Conservation (phyloP, 2,329 filamentous ascomycete species). For the Lasiodiplodia sp. region DNA sequence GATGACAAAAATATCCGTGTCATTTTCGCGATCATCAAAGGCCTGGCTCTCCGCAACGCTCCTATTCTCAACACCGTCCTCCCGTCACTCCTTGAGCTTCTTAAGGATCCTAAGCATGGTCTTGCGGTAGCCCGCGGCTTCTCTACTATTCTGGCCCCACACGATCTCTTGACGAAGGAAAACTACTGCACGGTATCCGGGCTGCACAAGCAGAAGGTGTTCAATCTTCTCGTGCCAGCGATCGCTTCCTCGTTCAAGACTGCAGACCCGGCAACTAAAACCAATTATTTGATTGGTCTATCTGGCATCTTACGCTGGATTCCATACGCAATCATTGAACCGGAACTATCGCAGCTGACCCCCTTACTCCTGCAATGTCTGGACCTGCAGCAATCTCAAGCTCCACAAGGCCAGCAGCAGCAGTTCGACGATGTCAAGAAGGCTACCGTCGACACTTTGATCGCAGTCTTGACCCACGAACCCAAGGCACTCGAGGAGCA, state of each 20-base stretch:
- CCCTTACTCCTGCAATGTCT: constrained; percentile 69
- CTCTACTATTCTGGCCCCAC: constrained; percentile 64
- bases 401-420: constrained; percentile 31
- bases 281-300: constrained; percentile 69
- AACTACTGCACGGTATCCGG: constrained; percentile 69
- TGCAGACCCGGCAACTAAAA: constrained; percentile 56
- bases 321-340: constrained; percentile 65
- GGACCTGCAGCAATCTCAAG: constrained; percentile 55
- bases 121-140: constrained; percentile 64
- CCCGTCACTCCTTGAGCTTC: constrained; percentile 56
- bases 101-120: constrained; percentile 59
- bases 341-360: constrained; percentile 64
- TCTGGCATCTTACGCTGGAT: constrained; percentile 67
- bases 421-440: constrained; percentile 61
- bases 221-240: constrained; percentile 64
- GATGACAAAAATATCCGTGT: constrained; percentile 57
- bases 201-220: constrained; percentile 69
- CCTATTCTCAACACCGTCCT: constrained; percentile 52
- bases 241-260: constrained; percentile 62
- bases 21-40: constrained; percentile 68
- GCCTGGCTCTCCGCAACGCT: constrained; percentile 64
- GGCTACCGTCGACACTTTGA: constrained; percentile 66
- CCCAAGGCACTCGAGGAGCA: constrained; percentile 63
- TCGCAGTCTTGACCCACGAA: constrained; percentile 64
- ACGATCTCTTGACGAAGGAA: constrained; percentile 65